Evolutionary conservation across 106 monocot genomes (phyloP), one percentile per base, ranked within the genome.

Genomic region (Dioscorea dumetorum): DNA sequence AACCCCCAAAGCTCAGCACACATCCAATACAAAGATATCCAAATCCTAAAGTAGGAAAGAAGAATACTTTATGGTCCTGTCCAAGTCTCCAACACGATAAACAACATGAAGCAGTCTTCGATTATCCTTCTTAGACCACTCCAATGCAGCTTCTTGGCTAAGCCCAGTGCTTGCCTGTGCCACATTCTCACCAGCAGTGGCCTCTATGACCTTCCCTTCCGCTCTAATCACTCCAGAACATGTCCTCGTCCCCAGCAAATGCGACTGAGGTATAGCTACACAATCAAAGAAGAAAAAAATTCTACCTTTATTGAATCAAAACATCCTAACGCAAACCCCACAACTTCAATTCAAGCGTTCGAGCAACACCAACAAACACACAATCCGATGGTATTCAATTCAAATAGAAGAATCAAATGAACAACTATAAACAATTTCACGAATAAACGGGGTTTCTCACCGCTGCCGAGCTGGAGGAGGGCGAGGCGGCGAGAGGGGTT

Each of bases 31-130:
- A 50, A 48, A 68, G 24, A 16, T 50, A 50, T 50, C 17, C 22
- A 68, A 33, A 68, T 62, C 6, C 14, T 32, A 24, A 68, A 18
- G 20, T 33, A n/a, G 4, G 20, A 53, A 11, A 60, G 22, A 54
- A 50, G 4, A 62, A 57, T 70, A 78, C 82, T 83, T 83, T 66
- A 83, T 83, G 1, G 82, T 78, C 70, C 62, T 73, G 18, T 83
- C 82, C 31, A 83, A 51, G 54, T 83, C 77, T 35, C 82, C 82
- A 22, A 83, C 82, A 22, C 78, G 78, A 49, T 83, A 83, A 32
- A 83, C 82, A 67, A 83, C 82, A 74, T 83, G 82, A 56, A 83
- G 78, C 16, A 78, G 52, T 70, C 78, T 83, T 22, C 82, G 41
- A 5, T 67, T 78, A 24, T 83, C 82, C 50, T 64, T 83, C 48